phyloP scores from a whole-genome alignment of 2,329 filamentous ascomycete genomes.

The Ceratocystis ficicola region DNA sequence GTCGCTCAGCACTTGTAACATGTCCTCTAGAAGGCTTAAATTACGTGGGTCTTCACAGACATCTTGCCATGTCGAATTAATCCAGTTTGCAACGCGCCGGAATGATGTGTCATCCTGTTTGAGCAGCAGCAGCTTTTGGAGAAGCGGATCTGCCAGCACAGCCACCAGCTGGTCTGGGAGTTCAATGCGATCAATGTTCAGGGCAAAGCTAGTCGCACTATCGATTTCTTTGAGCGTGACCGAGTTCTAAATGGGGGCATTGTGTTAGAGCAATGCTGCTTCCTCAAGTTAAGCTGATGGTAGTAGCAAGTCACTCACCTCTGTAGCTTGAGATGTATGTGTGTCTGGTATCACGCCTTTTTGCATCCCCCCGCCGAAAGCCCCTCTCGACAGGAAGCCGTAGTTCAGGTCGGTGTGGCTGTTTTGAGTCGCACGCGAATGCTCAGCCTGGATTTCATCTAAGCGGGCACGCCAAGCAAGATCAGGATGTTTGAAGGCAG shows the following conservation, averaged over 20 bases:
- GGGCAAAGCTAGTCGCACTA: constrained; percentile 54
- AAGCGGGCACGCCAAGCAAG: constrained; percentile 59
- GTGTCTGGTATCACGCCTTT: constrained; percentile 48
- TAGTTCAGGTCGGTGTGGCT: constrained; percentile 28
- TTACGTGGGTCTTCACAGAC: constrained; percentile 41
- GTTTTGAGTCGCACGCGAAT: constrained; percentile 35
- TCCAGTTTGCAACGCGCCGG: constrained; percentile 47
- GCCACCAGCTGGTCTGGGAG: constrained; percentile 72
- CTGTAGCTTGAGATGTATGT: constrained; percentile 60
- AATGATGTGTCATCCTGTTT: constrained; percentile 42
- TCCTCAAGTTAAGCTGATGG: not conserved
- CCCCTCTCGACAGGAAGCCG: constrained; percentile 32
- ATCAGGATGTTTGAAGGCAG: constrained; percentile 60
- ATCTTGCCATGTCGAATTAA: constrained; percentile 44
- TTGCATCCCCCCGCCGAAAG: constrained; percentile 41
- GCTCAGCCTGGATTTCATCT: constrained; percentile 51
- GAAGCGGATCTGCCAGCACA: constrained; percentile 59
- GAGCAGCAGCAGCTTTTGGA: constrained; percentile 65
- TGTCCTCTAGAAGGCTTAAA: constrained; percentile 38
- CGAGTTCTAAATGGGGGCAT: constrained; percentile 35
- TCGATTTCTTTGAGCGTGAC: constrained; percentile 68
- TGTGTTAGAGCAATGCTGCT: not conserved
- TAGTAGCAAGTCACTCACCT: constrained; percentile 35
- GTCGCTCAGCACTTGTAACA: constrained; percentile 43
- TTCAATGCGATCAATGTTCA: constrained; percentile 64